A percentile compares a stretch with the other conserved stretches of the same genome.
Evolutionary conservation across 495 filamentous ascomycete species (phyloP).

Genomic region (Penicillium cosmopolitanum): DNA sequence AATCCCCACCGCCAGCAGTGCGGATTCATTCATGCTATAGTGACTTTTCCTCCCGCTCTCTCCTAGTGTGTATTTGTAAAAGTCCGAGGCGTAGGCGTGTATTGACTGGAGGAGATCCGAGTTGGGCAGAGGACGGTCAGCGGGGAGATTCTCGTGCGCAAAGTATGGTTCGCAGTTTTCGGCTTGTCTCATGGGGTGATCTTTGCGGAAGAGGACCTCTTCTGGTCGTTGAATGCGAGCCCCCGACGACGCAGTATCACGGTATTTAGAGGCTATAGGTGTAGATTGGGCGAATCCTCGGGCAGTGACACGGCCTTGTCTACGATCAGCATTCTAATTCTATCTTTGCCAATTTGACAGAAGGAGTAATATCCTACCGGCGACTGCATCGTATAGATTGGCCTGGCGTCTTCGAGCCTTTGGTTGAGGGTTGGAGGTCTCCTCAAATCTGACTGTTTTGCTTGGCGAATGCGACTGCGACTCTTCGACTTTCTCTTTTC

Average conservation of each 20-base stretch:
- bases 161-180: conserved; percentile 75
- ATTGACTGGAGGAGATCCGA: conserved; percentile 76
- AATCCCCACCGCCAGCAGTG: conserved; percentile 78
- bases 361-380: conserved; percentile 53
- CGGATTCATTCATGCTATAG: conserved; percentile 81
- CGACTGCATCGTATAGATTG: conserved; percentile 80
- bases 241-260: conserved; percentile 57
- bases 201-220: conserved; percentile 70
- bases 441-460: not conserved
- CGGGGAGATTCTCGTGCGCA: conserved; percentile 55
- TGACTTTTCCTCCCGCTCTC: conserved; percentile 51
- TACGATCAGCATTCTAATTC: not conserved
- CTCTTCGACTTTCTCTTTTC: not conserved
- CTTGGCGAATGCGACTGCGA: not conserved
- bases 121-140: conserved; percentile 63
- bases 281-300: conserved; percentile 45
- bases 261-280: conserved; percentile 43
- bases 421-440: not conserved
- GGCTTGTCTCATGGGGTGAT: conserved; percentile 63
- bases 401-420: conserved; percentile 32
- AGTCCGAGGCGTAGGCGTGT: conserved; percentile 74
- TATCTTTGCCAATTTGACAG: not conserved
- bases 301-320: conserved; percentile 54
- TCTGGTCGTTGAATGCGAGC: conserved; percentile 65
- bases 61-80: conserved; percentile 56